Conservation (phyloP, 352 stramenopile genomes). For the Phytopythium kandeliae region DNA sequence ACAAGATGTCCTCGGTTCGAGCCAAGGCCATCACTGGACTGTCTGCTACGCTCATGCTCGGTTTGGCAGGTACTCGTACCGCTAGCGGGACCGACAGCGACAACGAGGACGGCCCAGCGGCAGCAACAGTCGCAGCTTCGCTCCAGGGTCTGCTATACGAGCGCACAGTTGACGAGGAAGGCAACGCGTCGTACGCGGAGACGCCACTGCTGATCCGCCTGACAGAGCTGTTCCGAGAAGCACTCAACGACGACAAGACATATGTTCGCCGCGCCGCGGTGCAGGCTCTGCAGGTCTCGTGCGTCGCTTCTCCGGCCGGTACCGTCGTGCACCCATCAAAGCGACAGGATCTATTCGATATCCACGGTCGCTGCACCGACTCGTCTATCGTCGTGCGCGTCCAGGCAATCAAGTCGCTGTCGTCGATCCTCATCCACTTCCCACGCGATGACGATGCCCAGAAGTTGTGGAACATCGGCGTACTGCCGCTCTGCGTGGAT, state of each 20-base stretch:
- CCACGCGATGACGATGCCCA: constrained; percentile 63
- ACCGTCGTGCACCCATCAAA: constrained; percentile 41
- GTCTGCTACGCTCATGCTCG: constrained; percentile 50
- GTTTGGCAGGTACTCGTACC: constrained; percentile 14
- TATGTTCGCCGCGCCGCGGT: constrained; percentile 76
- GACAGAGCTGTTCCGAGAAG: constrained; percentile 67
- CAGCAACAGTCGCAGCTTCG: constrained; percentile 34
- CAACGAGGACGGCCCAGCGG: constrained; percentile 15
- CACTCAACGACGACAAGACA: constrained; percentile 75
- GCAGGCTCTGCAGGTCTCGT: constrained; percentile 69
- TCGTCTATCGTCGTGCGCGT: constrained; percentile 73
- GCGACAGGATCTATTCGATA: constrained; percentile 63
- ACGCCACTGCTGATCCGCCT: constrained; percentile 62
- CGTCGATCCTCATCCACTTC: constrained; percentile 68
- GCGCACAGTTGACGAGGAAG: constrained; percentile 16
- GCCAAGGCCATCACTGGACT: constrained; percentile 78
- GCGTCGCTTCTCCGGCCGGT: constrained; percentile 40
- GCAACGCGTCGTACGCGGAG: constrained; percentile 33
- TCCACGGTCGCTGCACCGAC: constrained; percentile 72
- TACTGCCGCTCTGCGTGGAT: constrained; percentile 79
- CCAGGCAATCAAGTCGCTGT: constrained; percentile 79
- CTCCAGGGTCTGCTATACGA: constrained; percentile 51
- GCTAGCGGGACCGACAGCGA: constrained; percentile 8
- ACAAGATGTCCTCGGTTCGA: constrained; percentile 76
- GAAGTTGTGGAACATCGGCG: constrained; percentile 77